Percentiles rank a stretch among this genome's conserved stretches.
These are phyloP conservation scores for Hypoxylon fragiforme DNA, from an alignment of 495 filamentous ascomycete species.

Conservation along the genomic window DNA sequence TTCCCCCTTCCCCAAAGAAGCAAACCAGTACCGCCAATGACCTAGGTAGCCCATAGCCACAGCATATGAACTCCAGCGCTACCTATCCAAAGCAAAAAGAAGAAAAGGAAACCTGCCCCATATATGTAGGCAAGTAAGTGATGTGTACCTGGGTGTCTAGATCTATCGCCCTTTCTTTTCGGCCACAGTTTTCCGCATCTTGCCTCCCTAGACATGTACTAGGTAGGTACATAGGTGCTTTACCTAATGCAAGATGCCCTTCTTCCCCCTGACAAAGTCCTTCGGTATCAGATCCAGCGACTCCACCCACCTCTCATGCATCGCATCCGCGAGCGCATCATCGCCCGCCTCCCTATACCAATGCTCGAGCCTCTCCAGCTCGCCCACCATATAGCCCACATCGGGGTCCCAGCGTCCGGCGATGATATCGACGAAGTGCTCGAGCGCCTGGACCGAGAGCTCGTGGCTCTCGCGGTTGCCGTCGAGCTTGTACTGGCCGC, in stretches of 20 bases:
- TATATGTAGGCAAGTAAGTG: too few species aligned
- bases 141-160: not conserved
- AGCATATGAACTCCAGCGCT: too few species aligned
- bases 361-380: constrained; percentile 34
- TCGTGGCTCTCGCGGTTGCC: constrained; percentile 25
- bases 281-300: constrained; percentile 36
- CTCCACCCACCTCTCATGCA: constrained; percentile 25
- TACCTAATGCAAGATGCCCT: constrained; percentile 22
- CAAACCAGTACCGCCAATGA: too few species aligned
- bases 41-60: too few species aligned
- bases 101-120: too few species aligned
- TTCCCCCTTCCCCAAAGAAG: too few species aligned
- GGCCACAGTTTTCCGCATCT: not conserved
- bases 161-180: too few species aligned
- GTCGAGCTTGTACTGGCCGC: constrained; percentile 21
- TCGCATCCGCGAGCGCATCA: constrained; percentile 18
- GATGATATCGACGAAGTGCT: constrained; percentile 29
- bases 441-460: constrained; percentile 33
- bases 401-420: constrained; percentile 38
- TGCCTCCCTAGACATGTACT: not conserved
- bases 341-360: constrained; percentile 39
- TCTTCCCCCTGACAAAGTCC: constrained; percentile 24
- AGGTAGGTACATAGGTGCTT: not conserved
- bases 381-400: constrained; percentile 37
- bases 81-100: too few species aligned